phyloP scores from a whole-genome alignment of 2,329 filamentous ascomycete species.

The Diaporthe destruens region DNA sequence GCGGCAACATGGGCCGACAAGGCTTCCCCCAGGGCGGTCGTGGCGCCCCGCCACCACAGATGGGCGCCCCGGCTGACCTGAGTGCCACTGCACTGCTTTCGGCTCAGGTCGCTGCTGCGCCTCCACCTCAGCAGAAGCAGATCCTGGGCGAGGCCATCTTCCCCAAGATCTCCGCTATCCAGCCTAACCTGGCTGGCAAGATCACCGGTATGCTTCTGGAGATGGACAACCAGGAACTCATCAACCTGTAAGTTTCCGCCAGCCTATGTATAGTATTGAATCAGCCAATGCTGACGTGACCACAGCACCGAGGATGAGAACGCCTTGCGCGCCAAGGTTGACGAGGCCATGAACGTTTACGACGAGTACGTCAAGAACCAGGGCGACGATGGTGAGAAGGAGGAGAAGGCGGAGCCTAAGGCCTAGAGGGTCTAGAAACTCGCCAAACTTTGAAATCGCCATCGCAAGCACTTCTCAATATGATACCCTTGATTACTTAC shows the following conservation, averaged over 20 bases:
- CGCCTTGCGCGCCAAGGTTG: conserved; percentile 94
- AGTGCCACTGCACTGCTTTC: conserved; percentile 63
- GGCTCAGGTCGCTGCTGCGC: conserved; percentile 66
- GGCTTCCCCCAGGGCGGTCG: conserved; percentile 61
- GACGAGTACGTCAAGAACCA: conserved; percentile 98
- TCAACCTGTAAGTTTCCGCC: conserved; percentile 84
- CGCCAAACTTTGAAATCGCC: conserved; percentile 27
- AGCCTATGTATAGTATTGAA: not conserved
- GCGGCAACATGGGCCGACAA: conserved; percentile 55
- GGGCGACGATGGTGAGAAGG: conserved; percentile 59
- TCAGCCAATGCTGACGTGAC: conserved; percentile 41
- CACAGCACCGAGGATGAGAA: conserved; percentile 87
- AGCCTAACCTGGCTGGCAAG: conserved; percentile 97
- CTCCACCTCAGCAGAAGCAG: conserved; percentile 92
- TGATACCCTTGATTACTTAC: conserved; percentile 36
- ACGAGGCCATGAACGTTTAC: conserved; percentile 96
- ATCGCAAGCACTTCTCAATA: conserved; percentile 26
- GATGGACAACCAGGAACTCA: conserved; percentile 96
- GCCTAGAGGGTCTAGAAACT: conserved; percentile 52
- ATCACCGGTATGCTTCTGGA: conserved; percentile 99
- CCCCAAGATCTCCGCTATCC: conserved; percentile 96
- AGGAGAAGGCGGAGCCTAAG: conserved; percentile 65
- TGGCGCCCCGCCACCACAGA: conserved; percentile 54
- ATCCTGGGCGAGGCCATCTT: conserved; percentile 97
- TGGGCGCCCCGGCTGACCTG: conserved; percentile 53